phyloP scores from a whole-genome alignment of 345 rosid species.

The Gossypium bickii region DNA sequence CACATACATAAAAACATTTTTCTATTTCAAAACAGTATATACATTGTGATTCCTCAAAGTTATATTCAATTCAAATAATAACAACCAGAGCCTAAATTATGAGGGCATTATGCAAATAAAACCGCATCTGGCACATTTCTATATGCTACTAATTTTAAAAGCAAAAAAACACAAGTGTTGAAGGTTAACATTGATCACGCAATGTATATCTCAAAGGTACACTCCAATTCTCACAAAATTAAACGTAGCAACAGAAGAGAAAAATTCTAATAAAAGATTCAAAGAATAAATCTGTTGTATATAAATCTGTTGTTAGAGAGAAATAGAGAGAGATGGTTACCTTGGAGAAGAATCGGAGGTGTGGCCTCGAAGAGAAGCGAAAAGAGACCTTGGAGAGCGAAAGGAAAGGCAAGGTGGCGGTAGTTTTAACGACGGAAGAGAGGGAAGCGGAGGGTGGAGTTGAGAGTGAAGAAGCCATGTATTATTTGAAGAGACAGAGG shows the following conservation, averaged over 20 bases:
- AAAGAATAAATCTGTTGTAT: background rate
- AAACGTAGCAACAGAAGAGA: background rate
- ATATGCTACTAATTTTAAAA: background rate
- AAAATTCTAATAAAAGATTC: background rate
- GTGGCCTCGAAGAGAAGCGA: constrained; percentile 42
- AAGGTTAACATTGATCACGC: background rate
- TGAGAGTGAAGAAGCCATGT: constrained; percentile 44
- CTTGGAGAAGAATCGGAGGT: constrained; percentile 7
- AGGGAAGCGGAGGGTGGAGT: constrained; percentile 35
- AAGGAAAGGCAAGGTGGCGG: constrained; percentile 25
- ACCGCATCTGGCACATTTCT: background rate
- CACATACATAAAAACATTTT: background rate
- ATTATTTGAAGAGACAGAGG: background rate
- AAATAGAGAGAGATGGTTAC: background rate
- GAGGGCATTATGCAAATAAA: background rate
- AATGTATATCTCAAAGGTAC: background rate
- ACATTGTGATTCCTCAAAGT: background rate
- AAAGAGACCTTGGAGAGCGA: constrained; percentile 32
- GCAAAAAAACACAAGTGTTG: background rate
- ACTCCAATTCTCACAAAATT: background rate
- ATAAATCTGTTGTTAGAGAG: background rate
- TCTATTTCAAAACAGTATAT: background rate
- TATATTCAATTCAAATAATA: background rate
- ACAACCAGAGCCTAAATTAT: background rate
- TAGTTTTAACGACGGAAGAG: constrained; percentile 26